Conservation (phyloP, 345 rosid species). For the Atalantia buxifolia region DNA sequence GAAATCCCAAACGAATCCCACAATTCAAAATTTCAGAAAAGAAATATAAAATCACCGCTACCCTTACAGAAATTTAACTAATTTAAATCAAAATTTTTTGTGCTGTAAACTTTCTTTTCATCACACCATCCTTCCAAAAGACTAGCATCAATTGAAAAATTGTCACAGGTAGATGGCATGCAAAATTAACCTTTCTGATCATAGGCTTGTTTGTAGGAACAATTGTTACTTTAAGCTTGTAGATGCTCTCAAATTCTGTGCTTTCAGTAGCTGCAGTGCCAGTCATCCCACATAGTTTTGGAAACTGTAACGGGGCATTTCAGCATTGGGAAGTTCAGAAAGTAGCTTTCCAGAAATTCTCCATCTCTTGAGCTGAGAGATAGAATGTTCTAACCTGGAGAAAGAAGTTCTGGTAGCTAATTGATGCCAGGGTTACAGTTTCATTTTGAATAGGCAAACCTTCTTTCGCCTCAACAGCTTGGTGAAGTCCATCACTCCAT, state of each 20-base stretch:
- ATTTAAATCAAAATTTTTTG: background rate
- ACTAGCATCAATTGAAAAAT: slow-evolving; percentile 6
- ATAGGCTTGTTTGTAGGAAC: slow-evolving; percentile 97
- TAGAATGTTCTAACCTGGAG: slow-evolving; percentile 65
- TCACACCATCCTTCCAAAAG: background rate
- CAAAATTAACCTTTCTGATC: slow-evolving; percentile 79
- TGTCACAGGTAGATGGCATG: background rate
- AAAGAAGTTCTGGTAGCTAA: slow-evolving; percentile 97
- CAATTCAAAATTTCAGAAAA: background rate
- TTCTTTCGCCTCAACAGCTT: slow-evolving; percentile 99
- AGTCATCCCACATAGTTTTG: slow-evolving; percentile 98
- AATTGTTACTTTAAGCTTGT: slow-evolving; percentile 92
- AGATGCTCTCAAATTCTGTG: slow-evolving; percentile 97
- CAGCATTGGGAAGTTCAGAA: slow-evolving; percentile 13
- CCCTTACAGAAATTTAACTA: background rate
- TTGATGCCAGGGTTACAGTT: slow-evolving; percentile 93
- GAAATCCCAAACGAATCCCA: background rate
- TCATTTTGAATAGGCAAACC: slow-evolving; percentile 94
- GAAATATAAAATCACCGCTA: background rate
- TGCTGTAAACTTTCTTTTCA: background rate
- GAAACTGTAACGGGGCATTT: slow-evolving; percentile 51
- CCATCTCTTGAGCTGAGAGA: slow-evolving; percentile 16
- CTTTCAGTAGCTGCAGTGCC: slow-evolving; percentile 98
- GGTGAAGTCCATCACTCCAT: slow-evolving; percentile 99
- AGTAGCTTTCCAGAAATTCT: slow-evolving; percentile 8